Percentiles rank a stretch among this genome's conserved stretches.
These are phyloP conservation scores for Metschnikowia kofuensis DNA, from an alignment of 805 yeast species.

Conservation along the genomic window DNA sequence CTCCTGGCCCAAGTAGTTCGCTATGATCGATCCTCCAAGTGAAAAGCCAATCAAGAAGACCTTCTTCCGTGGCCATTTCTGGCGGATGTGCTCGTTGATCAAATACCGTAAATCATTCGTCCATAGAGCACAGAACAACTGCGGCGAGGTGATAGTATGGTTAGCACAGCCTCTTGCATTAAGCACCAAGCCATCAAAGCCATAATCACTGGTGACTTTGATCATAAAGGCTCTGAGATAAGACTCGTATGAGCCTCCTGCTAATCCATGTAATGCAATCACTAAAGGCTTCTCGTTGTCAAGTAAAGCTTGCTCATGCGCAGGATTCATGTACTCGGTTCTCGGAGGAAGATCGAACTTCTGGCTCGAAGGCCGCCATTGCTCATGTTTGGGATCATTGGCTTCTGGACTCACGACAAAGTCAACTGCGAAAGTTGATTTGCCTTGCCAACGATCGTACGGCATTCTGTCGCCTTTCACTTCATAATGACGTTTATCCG, in stretches of 20 bases:
- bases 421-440: conserved; percentile 49
- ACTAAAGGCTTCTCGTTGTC: conserved; percentile 50
- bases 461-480: conserved; percentile 28
- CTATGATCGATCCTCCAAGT: conserved; percentile 64
- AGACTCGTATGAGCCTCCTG: conserved; percentile 80
- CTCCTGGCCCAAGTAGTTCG: conserved; percentile 72
- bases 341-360: conserved; percentile 62
- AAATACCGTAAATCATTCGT: conserved; percentile 67
- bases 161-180: conserved; percentile 78
- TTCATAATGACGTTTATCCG: conserved; percentile 22
- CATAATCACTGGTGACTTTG: conserved; percentile 37
- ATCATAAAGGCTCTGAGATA: conserved; percentile 57
- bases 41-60: conserved; percentile 70
- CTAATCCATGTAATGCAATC: conserved; percentile 66
- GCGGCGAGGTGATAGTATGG: conserved; percentile 67
- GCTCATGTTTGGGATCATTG: conserved; percentile 21
- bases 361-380: conserved; percentile 44
- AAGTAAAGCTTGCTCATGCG: conserved; percentile 36
- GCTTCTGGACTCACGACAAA: conserved; percentile 34
- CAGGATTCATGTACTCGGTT: conserved; percentile 55
- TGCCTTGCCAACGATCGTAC: conserved; percentile 41
- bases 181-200: conserved; percentile 56
- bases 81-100: conserved; percentile 47
- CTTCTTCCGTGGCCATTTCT: conserved; percentile 57
- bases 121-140: conserved; percentile 63